A percentile compares a stretch with the other conserved stretches of the same genome.
Evolutionary conservation across 129 eudicot species (phyloP).

Genomic region (Ambrosia trifida): DNA sequence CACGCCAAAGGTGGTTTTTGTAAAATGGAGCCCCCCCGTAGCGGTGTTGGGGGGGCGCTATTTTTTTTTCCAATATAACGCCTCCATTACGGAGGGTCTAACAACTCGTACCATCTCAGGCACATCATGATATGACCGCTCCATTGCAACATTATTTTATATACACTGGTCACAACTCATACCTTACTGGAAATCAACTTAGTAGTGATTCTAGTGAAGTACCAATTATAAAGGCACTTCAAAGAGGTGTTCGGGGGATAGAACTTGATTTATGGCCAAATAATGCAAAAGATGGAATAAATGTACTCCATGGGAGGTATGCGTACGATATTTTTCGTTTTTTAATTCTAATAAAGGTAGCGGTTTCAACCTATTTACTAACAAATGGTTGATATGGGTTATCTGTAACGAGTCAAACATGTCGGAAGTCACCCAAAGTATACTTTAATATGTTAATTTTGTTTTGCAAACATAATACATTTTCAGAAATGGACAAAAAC

Average conservation of each 20-base stretch:
- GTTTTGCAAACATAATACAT: neutral
- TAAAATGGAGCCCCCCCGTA: too few species aligned
- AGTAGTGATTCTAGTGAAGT: conserved; percentile 93
- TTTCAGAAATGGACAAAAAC: neutral
- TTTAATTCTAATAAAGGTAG: neutral
- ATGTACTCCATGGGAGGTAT: conserved; percentile 98
- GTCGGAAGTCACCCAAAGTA: neutral
- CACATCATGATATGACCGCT: conserved; percentile 95
- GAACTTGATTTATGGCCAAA: conserved; percentile 98
- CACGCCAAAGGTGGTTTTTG: too few species aligned
- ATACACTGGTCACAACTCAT: conserved; percentile 98
- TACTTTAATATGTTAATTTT: neutral
- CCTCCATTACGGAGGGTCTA: too few species aligned
- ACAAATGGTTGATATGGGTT: neutral
- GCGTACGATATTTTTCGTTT: neutral
- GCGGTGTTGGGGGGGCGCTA: too few species aligned
- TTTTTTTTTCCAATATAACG: too few species aligned
- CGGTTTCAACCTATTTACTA: conserved; percentile 4
- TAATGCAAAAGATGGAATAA: conserved; percentile 65
- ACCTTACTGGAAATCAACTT: conserved; percentile 94
- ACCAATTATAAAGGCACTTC: conserved; percentile 80
- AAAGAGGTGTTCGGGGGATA: conserved; percentile 90
- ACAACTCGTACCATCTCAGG: conserved; percentile 49
- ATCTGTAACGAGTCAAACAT: conserved; percentile 2
- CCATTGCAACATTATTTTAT: conserved; percentile 97